These are phyloP conservation scores for Aspergillus carbonarius DNA, from an alignment of 2,329 filamentous ascomycete species.

Conservation along the genomic window DNA sequence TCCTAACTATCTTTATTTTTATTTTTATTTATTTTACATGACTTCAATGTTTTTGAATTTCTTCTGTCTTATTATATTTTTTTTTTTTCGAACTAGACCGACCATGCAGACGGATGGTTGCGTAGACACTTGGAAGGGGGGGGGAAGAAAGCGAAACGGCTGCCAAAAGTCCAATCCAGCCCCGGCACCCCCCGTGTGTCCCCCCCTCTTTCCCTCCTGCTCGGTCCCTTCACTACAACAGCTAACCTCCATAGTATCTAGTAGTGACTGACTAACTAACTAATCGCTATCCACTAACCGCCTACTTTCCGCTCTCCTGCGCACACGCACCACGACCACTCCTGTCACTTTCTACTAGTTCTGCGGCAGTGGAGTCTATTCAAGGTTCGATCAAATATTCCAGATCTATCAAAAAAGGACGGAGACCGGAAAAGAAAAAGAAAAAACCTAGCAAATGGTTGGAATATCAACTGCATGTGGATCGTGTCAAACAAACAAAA, in stretches of 20 bases:
- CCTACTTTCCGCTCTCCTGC: conserved; percentile 8
- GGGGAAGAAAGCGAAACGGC: conserved; percentile 14
- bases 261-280: too few relatives aligned
- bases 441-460: not conserved
- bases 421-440: not conserved
- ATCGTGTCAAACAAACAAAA: not conserved
- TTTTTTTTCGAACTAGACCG: conserved; percentile 11
- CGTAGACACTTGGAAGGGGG: conserved; percentile 18
- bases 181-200: conserved; percentile 4
- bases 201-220: conserved; percentile 2
- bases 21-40: not conserved
- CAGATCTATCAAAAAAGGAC: not conserved
- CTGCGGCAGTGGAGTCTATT: not conserved
- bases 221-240: not conserved
- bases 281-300: not conserved
- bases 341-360: not conserved
- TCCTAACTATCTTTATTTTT: not conserved
- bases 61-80: conserved; percentile 8
- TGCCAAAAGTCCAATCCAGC: conserved; percentile 6
- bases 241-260: not conserved
- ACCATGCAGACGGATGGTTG: conserved; percentile 24
- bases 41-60: conserved; percentile 9
- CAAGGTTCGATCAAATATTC: not conserved
- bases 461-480: not conserved
- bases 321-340: conserved; percentile 9